Evolutionary conservation across 176 grass and related monocot genomes (phyloP).

Genomic region (Raddia guianensis): DNA sequence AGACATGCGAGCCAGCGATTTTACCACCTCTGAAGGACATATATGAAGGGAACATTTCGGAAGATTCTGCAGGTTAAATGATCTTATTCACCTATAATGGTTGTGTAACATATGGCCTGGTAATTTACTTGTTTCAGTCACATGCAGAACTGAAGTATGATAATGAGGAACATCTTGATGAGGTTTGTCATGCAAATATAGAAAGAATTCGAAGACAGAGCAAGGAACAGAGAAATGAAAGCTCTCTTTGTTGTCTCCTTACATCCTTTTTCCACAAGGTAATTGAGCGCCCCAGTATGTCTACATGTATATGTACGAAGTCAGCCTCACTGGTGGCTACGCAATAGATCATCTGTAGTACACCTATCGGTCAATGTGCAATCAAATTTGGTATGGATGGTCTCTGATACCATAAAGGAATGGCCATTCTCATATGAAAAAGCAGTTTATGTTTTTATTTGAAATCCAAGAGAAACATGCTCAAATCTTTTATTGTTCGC

Average conservation of each 20-base stretch:
- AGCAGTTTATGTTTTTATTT: slow-evolving; percentile 8
- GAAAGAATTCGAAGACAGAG: slow-evolving; percentile 52
- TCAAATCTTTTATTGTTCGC: slow-evolving; percentile 33
- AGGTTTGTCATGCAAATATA: slow-evolving; percentile 72
- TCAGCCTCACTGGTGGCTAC: slow-evolving; percentile 1
- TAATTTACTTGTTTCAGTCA: slow-evolving; percentile 42
- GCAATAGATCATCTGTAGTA: background rate
- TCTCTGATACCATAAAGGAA: background rate
- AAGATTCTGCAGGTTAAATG: slow-evolving; percentile 62
- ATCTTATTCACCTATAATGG: slow-evolving; percentile 6
- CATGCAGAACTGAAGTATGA: slow-evolving; percentile 47
- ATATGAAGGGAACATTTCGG: slow-evolving; percentile 67
- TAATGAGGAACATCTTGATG: slow-evolving; percentile 54
- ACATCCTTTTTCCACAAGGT: slow-evolving; percentile 82
- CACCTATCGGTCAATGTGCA: background rate
- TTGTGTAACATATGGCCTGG: slow-evolving; percentile 14
- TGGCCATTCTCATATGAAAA: slow-evolving; percentile 6
- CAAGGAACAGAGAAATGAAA: slow-evolving; percentile 57
- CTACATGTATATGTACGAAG: slow-evolving; percentile 24
- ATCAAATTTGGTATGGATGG: slow-evolving; percentile 12
- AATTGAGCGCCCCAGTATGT: slow-evolving; percentile 24
- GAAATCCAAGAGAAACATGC: background rate
- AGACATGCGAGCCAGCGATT: slow-evolving; percentile 82
- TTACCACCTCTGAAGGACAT: slow-evolving; percentile 84
- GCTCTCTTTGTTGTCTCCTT: slow-evolving; percentile 66